These are phyloP conservation scores for Juncus effusus DNA, from an alignment of 176 grass and related monocot species.

Conservation along the genomic window DNA sequence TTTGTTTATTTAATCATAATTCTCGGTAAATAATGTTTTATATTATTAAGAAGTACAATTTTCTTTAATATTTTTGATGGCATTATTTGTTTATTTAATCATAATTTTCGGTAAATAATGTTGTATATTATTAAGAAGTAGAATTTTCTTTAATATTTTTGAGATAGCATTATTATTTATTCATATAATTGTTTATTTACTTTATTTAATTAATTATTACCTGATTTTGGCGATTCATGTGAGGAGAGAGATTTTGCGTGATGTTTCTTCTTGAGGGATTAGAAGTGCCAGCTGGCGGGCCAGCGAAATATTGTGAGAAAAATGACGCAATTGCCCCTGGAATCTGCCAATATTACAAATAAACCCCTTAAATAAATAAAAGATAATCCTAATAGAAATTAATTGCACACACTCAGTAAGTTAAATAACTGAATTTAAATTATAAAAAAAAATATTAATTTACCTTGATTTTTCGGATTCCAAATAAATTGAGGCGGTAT, in stretches of 20 bases:
- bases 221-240: slow-evolving; percentile 18
- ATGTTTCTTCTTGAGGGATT: slow-evolving; percentile 23
- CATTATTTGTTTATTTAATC: too few relatives aligned
- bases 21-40: too few relatives aligned
- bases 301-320: slow-evolving; percentile 25
- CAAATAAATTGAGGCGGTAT: slow-evolving; percentile 68
- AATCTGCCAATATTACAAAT: slow-evolving; percentile 21
- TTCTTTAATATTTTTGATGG: too few relatives aligned
- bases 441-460: not conserved
- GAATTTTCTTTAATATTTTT: too few relatives aligned
- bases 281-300: slow-evolving; percentile 13
- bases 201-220: not conserved
- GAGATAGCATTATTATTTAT: too few relatives aligned
- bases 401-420: not conserved
- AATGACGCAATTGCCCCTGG: slow-evolving; percentile 29
- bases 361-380: not conserved
- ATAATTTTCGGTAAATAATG: too few relatives aligned
- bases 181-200: too few relatives aligned
- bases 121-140: too few relatives aligned
- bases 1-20: too few relatives aligned
- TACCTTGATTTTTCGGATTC: slow-evolving; percentile 73
- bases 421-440: not conserved
- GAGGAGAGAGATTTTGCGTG: slow-evolving; percentile 23
- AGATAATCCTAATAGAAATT: slow-evolving; percentile 7
- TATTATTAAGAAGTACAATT: too few relatives aligned